Evolutionary conservation across 2,329 filamentous ascomycete species (phyloP).

Genomic region (Aspergillus pseudoterreus): DNA sequence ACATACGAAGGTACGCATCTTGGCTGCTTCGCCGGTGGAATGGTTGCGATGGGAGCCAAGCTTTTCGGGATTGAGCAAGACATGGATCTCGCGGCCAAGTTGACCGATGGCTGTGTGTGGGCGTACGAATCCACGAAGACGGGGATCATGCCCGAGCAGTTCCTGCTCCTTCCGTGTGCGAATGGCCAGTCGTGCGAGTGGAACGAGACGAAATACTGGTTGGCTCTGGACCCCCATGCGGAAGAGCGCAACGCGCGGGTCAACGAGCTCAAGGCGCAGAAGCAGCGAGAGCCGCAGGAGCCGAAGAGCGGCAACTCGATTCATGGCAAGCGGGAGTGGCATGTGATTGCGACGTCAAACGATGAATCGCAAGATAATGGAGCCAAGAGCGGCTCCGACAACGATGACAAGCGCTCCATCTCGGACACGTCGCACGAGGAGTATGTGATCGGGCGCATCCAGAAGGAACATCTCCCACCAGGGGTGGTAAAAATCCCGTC

Average conservation of each 20-base stretch:
- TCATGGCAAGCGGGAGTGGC: constrained; percentile 13
- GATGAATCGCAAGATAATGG: neutral
- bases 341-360: constrained; percentile 10
- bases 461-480: constrained; percentile 41
- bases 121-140: constrained; percentile 54
- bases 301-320: neutral
- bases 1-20: constrained; percentile 56
- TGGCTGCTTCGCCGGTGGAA: constrained; percentile 59
- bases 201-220: constrained; percentile 52
- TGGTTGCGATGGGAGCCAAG: constrained; percentile 59
- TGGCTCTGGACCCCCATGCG: constrained; percentile 37
- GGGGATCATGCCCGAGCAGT: constrained; percentile 61
- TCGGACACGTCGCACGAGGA: constrained; percentile 36
- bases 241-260: constrained; percentile 24
- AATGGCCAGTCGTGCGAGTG: constrained; percentile 46
- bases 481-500: constrained; percentile 39
- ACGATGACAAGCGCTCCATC: constrained; percentile 7
- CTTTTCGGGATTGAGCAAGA: constrained; percentile 54
- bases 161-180: constrained; percentile 51
- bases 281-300: neutral
- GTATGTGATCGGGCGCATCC: constrained; percentile 36
- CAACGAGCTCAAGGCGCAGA: constrained; percentile 21
- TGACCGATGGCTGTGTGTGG: constrained; percentile 62
- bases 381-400: neutral
- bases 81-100: constrained; percentile 53